Percentiles rank a stretch among this genome's conserved stretches.
Evolutionary conservation across 768 basidiomycete species (phyloP).

Genomic region (Suillus subaureus): DNA sequence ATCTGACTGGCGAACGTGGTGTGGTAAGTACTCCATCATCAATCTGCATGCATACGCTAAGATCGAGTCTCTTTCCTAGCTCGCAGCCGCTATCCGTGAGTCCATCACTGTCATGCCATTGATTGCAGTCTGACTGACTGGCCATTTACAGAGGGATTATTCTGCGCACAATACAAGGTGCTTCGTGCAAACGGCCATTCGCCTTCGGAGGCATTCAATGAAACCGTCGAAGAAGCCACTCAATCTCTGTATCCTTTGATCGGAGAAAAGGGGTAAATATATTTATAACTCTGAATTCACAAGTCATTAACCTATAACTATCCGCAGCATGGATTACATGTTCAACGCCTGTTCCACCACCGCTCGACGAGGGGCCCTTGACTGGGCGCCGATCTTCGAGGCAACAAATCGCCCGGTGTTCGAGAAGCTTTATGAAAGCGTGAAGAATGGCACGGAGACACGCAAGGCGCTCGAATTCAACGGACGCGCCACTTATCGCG

Average conservation of each 20-base stretch:
- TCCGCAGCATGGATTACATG: conserved; percentile 95
- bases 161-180: conserved; percentile 98
- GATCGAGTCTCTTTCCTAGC: conserved; percentile 18
- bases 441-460: conserved; percentile 94
- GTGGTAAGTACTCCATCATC: conserved; percentile 40
- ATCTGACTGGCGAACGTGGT: conserved; percentile 99
- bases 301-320: neutral
- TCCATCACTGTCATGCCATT: neutral
- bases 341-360: conserved; percentile 99
- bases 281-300: neutral
- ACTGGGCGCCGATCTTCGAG: conserved; percentile 98
- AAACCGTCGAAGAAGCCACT: conserved; percentile 99
- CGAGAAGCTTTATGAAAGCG: conserved; percentile 92
- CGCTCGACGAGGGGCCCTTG: conserved; percentile 96
- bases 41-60: neutral
- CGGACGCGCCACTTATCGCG: conserved; percentile 86
- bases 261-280: conserved; percentile 82
- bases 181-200: conserved; percentile 95
- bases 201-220: conserved; percentile 99
- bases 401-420: conserved; percentile 94
- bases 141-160: conserved; percentile 78
- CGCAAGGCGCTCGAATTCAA: conserved; percentile 97
- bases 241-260: conserved; percentile 98
- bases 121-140: neutral
- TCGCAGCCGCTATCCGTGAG: conserved; percentile 93